Conservation (phyloP, 1,284 basidiomycete species). For the Butyriboletus appendiculatus region DNA sequence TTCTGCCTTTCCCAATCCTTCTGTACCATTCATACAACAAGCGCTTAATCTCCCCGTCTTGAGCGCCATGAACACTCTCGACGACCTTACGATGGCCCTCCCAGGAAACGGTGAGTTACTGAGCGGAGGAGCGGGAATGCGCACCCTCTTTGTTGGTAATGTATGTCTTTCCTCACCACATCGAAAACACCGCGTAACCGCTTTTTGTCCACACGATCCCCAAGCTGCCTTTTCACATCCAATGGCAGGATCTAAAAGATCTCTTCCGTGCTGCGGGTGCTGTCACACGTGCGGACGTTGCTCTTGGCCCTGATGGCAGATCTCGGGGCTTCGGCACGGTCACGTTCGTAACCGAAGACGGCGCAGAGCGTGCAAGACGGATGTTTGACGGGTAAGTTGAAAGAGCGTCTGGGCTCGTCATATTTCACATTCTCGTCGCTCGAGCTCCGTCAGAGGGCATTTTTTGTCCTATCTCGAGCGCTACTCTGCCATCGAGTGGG, state of each 20-base stretch:
- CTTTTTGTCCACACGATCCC: constrained; percentile 21
- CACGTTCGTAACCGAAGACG: constrained; percentile 87
- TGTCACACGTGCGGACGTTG: constrained; percentile 93
- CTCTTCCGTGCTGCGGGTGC: constrained; percentile 93
- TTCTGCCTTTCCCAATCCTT: constrained; percentile 10
- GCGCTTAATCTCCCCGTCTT: constrained; percentile 16
- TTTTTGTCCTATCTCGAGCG: background rate
- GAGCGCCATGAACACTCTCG: constrained; percentile 17
- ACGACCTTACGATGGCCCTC: constrained; percentile 19
- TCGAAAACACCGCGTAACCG: constrained; percentile 3
- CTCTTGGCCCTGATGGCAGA: constrained; percentile 88
- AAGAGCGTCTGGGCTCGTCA: background rate
- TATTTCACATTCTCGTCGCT: background rate
- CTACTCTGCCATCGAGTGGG: background rate
- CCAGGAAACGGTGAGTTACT: constrained; percentile 25
- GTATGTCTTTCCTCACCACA: constrained; percentile 40
- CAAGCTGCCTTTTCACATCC: constrained; percentile 93
- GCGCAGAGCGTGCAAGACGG: constrained; percentile 83
- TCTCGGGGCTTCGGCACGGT: constrained; percentile 96
- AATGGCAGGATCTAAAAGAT: constrained; percentile 99
- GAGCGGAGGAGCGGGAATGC: constrained; percentile 36
- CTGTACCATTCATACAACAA: constrained; percentile 22
- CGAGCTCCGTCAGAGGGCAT: background rate
- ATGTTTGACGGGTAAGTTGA: constrained; percentile 82
- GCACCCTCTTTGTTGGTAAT: constrained; percentile 75